Percentiles rank a stretch among this genome's conserved stretches.
Conservation (phyloP, 345 rosid species). For the Mallotus nudiflorus region DNA sequence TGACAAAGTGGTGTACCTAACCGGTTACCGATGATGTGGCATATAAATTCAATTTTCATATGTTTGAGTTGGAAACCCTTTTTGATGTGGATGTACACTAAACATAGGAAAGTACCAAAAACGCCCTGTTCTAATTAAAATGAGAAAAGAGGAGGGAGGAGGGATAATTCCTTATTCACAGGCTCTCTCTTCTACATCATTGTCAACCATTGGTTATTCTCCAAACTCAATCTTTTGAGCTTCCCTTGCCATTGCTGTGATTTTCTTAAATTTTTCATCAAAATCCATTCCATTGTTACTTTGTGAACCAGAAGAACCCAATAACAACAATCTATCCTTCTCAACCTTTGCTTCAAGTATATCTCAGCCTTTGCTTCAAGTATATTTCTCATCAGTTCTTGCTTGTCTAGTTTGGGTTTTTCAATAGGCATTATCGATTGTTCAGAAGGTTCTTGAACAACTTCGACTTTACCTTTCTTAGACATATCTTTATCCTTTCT, state of each 20-base stretch:
- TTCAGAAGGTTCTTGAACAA: constrained; percentile 45
- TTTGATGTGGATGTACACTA: too few relatives aligned
- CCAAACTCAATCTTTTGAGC: constrained; percentile 48
- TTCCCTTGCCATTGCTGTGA: constrained; percentile 56
- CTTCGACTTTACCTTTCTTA: constrained; percentile 55
- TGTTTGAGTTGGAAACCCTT: too few relatives aligned
- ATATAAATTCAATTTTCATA: too few relatives aligned
- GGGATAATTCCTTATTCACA: constrained; percentile 17
- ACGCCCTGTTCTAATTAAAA: too few relatives aligned
- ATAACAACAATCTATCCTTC: constrained; percentile 30
- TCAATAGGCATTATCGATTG: constrained; percentile 24
- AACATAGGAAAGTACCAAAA: too few relatives aligned
- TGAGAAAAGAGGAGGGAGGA: too few relatives aligned
- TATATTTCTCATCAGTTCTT: constrained; percentile 50
- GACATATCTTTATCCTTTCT: constrained; percentile 53
- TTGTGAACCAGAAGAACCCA: constrained; percentile 37
- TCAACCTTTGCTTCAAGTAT: constrained; percentile 43
- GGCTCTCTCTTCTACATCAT: constrained; percentile 36
- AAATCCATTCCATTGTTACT: constrained; percentile 26
- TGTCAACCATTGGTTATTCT: constrained; percentile 26
- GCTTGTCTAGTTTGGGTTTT: constrained; percentile 66
- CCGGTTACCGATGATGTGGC: too few relatives aligned
- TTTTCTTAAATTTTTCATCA: constrained; percentile 48
- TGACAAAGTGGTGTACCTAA: too few relatives aligned
- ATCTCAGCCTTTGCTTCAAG: too few relatives aligned